These are phyloP conservation scores for Chenopodium album DNA, from an alignment of 148 eudicot species.

Conservation along the genomic window DNA sequence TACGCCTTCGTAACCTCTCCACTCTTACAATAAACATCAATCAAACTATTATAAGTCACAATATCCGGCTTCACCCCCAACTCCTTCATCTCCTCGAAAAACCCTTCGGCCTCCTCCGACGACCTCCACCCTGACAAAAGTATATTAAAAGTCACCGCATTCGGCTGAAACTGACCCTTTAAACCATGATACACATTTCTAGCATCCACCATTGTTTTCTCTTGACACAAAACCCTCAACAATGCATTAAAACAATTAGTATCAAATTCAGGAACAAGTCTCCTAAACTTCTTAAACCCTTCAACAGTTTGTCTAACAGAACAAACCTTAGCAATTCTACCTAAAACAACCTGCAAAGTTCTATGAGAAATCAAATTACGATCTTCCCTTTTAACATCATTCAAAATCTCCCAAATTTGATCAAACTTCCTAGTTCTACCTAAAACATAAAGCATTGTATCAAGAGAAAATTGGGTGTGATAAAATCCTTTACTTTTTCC, in stretches of 20 bases:
- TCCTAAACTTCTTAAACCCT: slow-evolving; percentile 57
- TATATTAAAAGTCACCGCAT: slow-evolving; percentile 71
- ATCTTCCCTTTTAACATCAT: slow-evolving; percentile 58
- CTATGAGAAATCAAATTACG: slow-evolving; percentile 52
- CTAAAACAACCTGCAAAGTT: slow-evolving; percentile 73
- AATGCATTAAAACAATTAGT: slow-evolving; percentile 59
- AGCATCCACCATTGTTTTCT: slow-evolving; percentile 81
- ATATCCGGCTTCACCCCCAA: slow-evolving; percentile 76
- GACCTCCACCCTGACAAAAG: slow-evolving; percentile 88
- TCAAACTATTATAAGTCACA: slow-evolving; percentile 77
- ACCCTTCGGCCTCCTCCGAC: slow-evolving; percentile 67
- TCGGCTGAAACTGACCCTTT: slow-evolving; percentile 58
- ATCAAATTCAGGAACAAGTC: slow-evolving; percentile 48
- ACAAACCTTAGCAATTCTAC: slow-evolving; percentile 67
- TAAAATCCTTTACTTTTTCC: slow-evolving; percentile 49
- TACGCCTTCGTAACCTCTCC: slow-evolving; percentile 64
- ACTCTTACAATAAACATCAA: slow-evolving; percentile 77
- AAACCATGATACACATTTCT: slow-evolving; percentile 70
- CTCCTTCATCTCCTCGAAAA: slow-evolving; percentile 73
- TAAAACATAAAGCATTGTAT: slow-evolving; percentile 73
- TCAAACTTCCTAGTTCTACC: slow-evolving; percentile 65
- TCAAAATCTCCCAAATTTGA: slow-evolving; percentile 58
- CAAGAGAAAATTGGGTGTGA: slow-evolving; percentile 67
- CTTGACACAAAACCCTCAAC: slow-evolving; percentile 78
- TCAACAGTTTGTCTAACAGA: slow-evolving; percentile 78